Evolutionary conservation across 306 rosid genomes (phyloP).

Genomic region (Quercus variabilis): DNA sequence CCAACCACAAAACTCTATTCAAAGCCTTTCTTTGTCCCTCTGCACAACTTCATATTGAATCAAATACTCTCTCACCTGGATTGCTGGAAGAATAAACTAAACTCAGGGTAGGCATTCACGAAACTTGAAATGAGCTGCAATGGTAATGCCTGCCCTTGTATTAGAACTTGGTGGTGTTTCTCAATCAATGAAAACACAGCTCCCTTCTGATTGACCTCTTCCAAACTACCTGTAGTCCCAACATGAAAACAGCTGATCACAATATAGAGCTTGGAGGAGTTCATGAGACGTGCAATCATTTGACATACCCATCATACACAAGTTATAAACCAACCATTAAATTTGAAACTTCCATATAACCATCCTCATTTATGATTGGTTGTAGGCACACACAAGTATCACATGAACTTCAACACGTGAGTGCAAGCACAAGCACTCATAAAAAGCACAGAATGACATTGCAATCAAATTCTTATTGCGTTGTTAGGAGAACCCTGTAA

Average conservation of each 20-base stretch:
- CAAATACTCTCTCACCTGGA: constrained; percentile 18
- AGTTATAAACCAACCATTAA: background rate
- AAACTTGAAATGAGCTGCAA: constrained; percentile 41
- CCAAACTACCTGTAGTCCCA: constrained; percentile 52
- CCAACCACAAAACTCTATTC: background rate
- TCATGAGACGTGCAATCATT: constrained; percentile 15
- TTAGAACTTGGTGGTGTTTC: constrained; percentile 45
- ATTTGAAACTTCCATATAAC: background rate
- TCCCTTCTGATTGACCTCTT: constrained; percentile 48
- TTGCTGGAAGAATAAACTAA: constrained; percentile 41
- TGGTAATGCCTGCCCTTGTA: constrained; percentile 42
- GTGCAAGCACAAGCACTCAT: background rate
- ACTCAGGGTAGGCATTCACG: constrained; percentile 49
- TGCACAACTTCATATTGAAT: constrained; percentile 8
- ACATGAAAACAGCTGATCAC: constrained; percentile 13
- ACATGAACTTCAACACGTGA: background rate
- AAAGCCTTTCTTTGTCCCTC: background rate
- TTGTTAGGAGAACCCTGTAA: background rate
- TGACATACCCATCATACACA: background rate
- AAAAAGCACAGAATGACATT: background rate
- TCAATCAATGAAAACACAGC: constrained; percentile 43
- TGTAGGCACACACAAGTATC: background rate
- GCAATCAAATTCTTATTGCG: background rate
- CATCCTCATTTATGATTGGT: background rate
- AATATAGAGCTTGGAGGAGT: background rate